Conservation (phyloP, 2,329 filamentous ascomycete genomes). For the Claviceps spartinae region DNA sequence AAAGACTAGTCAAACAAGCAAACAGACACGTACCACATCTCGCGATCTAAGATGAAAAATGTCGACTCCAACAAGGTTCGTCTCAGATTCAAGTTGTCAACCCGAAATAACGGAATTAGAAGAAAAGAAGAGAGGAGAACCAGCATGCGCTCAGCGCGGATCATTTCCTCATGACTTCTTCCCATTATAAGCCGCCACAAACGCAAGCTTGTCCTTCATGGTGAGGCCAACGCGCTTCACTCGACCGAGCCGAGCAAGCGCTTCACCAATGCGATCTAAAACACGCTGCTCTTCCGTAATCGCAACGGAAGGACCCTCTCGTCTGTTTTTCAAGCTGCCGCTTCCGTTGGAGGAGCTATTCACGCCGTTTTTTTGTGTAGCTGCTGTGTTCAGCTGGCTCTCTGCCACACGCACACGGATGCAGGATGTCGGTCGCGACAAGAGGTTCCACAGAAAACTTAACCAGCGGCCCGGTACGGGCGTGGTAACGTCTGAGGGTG, state of each 20-base stretch:
- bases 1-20: neutral
- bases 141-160: neutral
- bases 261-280: slow-evolving; percentile 69
- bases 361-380: slow-evolving; percentile 22
- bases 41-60: neutral
- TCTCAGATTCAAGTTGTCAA: neutral
- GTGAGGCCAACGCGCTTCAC: slow-evolving; percentile 83
- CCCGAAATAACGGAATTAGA: neutral
- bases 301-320: slow-evolving; percentile 14
- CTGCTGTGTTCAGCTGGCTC: slow-evolving; percentile 42
- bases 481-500: slow-evolving; percentile 78
- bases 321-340: slow-evolving; percentile 16
- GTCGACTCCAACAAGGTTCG: neutral
- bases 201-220: slow-evolving; percentile 67
- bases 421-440: slow-evolving; percentile 73
- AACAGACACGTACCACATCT: neutral
- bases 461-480: slow-evolving; percentile 64
- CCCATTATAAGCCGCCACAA: slow-evolving; percentile 54
- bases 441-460: slow-evolving; percentile 71
- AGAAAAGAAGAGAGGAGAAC: too few relatives aligned
- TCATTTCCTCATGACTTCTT: slow-evolving; percentile 18
- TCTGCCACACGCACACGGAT: slow-evolving; percentile 87
- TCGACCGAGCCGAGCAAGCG: slow-evolving; percentile 71
- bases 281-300: slow-evolving; percentile 50
- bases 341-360: slow-evolving; percentile 11